Evolutionary conservation across 495 filamentous ascomycete genomes (phyloP).

Genomic region (Clavariopsis aquatica): DNA sequence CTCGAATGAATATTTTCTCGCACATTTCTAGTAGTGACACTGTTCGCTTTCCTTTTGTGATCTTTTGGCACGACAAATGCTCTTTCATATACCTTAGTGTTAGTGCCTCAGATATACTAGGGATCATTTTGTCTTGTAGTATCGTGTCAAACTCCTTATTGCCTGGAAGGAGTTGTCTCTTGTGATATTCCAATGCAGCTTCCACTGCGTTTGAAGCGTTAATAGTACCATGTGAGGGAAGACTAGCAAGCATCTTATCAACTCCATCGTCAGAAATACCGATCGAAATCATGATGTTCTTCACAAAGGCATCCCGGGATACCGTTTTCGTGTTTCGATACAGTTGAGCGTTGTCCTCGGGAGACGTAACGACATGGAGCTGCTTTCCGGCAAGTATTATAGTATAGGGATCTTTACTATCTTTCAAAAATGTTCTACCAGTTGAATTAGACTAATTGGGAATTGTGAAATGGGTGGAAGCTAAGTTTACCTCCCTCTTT

Average conservation of each 20-base stretch:
- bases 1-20: not conserved
- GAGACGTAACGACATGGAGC: conserved; percentile 7
- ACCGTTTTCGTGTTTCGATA: conserved; percentile 10
- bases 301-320: not conserved
- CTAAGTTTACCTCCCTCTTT: conserved; percentile 3
- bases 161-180: not conserved
- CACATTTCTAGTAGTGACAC: conserved; percentile 6
- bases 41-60: not conserved
- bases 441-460: not conserved
- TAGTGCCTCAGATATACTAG: no score
- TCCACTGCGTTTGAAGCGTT: not conserved
- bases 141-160: no score
- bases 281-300: not conserved
- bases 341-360: not conserved
- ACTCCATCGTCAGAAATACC: not conserved
- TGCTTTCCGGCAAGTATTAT: not conserved
- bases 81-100: no score
- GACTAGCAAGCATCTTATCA: not conserved
- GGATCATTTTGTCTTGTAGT: not conserved
- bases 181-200: not conserved
- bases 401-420: conserved; percentile 9
- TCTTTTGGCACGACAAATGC: conserved; percentile 3
- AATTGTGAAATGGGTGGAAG: not conserved
- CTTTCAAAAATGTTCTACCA: conserved; percentile 11
- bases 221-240: not conserved